Evolutionary conservation across 441 rosid genomes (phyloP), one percentile per base, ranked within the genome.

Genomic region (Geranium incanum): DNA sequence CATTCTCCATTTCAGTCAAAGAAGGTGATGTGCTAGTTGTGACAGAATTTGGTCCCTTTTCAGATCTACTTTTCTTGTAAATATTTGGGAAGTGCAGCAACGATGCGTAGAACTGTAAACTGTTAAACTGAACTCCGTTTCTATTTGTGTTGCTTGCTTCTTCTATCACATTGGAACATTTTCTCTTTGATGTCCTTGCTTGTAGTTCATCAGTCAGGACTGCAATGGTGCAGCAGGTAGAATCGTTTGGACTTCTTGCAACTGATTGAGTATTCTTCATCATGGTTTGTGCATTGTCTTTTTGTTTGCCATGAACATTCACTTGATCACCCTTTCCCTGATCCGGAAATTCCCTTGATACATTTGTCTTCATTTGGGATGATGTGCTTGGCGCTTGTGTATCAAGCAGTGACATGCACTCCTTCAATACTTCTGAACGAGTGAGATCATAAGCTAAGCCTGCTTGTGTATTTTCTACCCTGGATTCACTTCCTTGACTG

Each of bases 51-150:
- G 79, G 88, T 66, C 81, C 86, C 66, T 82, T 84, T 23, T 76
- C 87, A 2, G 84, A 84, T 76, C 85, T 85, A 73, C 60, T 84
- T 77, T 84, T 85, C 82, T 79, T 86, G 71, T 67, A 71, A 66
- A 76, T 73, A 16, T 67, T 75, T 3, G 83, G 78, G 71, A 79
- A 74, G 72, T 74, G 76, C 8, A 75, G 66, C 81, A 78, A 73
- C 67, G 74, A 59, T 60, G 84, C 80, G 80, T 82, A 85, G 73
- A 75, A 73, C 38, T 71, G 70, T 71, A 78, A 71, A 70, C 72
- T 79, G 76, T 81, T 79, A 67, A 85, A 85, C 52, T 67, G 80
- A 75, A 78, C 37, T 37, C 83, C 89, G n/a, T 62, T 45, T 19
- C 73, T 36, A 74, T 85, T 87, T 39, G 71, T 65, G 76, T 73